Conservation (phyloP, 169 alveolate species). For the Toxoplasma gondii region DNA sequence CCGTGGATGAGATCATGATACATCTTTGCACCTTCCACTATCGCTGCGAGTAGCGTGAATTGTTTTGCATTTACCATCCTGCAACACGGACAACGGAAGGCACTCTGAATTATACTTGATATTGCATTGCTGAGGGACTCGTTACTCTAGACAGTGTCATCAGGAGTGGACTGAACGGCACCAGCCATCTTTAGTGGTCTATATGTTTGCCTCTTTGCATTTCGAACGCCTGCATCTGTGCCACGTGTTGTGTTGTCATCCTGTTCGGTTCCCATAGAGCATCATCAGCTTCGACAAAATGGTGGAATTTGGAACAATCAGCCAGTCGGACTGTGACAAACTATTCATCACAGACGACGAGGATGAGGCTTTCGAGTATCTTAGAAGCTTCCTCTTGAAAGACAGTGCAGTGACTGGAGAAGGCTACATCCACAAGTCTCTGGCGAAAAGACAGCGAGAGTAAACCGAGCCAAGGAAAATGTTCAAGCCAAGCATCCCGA, state of each 20-base stretch:
- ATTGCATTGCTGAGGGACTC: neutral
- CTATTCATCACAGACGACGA: constrained; percentile 60
- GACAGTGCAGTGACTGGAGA: constrained; percentile 32
- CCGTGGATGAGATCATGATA: neutral
- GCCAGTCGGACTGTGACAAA: neutral
- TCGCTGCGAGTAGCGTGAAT: neutral
- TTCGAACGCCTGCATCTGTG: no score
- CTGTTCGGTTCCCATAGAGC: neutral
- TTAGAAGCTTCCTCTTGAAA: neutral
- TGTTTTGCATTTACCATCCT: neutral
- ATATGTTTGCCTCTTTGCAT: no score
- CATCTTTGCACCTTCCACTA: neutral
- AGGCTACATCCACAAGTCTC: constrained; percentile 27
- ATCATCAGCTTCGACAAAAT: constrained; percentile 41
- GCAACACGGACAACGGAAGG: neutral
- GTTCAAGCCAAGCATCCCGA: no score
- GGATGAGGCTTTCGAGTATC: constrained; percentile 56
- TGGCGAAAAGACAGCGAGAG: constrained; percentile 2
- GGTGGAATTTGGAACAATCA: constrained; percentile 58
- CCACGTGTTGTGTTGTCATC: no score
- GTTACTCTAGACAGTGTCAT: no score
- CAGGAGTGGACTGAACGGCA: no score
- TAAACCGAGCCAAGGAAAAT: neutral
- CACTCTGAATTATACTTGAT: neutral
- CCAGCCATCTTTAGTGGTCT: no score